Evolutionary conservation across 2,329 filamentous ascomycete species (phyloP).

Genomic region (Plectosphaerella plurivora): DNA sequence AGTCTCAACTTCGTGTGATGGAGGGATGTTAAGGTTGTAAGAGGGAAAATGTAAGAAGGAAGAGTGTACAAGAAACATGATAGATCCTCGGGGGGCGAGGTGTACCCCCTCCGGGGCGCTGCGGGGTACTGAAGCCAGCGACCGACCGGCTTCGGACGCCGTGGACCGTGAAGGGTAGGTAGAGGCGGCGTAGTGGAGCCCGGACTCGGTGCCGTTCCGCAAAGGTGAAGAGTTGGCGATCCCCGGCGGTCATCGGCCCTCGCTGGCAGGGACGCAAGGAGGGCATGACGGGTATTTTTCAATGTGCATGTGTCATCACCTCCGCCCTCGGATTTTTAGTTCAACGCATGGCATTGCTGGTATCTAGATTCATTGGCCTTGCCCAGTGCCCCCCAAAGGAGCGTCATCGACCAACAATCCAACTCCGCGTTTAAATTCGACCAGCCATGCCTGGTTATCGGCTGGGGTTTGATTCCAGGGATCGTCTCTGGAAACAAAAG

Average conservation of each 20-base stretch:
- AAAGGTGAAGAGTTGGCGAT: slow-evolving; percentile 12
- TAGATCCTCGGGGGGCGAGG: neutral
- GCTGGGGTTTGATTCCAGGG: slow-evolving; percentile 12
- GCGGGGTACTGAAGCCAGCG: neutral
- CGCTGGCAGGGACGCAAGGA: too few species aligned
- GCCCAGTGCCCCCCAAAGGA: too few species aligned
- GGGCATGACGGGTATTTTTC: too few species aligned
- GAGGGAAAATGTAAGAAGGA: neutral
- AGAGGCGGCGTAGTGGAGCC: slow-evolving; percentile 4
- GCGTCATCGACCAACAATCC: too few species aligned
- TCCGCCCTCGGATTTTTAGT: too few species aligned
- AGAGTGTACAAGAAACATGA: neutral
- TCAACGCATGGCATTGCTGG: too few species aligned
- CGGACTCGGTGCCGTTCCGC: slow-evolving; percentile 6
- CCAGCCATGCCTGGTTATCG: slow-evolving; percentile 7
- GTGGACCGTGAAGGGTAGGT: slow-evolving; percentile 7
- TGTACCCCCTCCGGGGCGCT: too few species aligned
- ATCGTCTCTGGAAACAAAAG: slow-evolving; percentile 1
- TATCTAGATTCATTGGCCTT: too few species aligned
- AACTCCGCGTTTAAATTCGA: slow-evolving; percentile 3
- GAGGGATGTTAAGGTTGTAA: too few species aligned
- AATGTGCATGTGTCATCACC: too few species aligned
- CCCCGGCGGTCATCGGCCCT: neutral
- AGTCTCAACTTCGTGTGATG: too few species aligned
- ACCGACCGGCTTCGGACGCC: slow-evolving; percentile 1